These are phyloP conservation scores for Chloris gayana DNA, from an alignment of 176 grass and related monocot genomes.

Conservation along the genomic window DNA sequence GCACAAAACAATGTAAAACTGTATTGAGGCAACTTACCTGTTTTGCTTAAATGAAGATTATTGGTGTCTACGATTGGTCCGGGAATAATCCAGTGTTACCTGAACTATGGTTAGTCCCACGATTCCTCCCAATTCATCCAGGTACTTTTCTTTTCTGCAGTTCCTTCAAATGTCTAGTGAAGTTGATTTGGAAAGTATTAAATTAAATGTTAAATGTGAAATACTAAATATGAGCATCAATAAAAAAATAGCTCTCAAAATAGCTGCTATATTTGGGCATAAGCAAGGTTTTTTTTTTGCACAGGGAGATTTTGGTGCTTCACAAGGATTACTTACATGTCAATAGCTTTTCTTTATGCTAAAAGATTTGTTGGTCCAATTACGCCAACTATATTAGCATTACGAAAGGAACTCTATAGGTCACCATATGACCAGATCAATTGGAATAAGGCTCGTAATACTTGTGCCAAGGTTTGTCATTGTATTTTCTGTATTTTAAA, in stretches of 20 bases:
- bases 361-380: slow-evolving; percentile 71
- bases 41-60: slow-evolving; percentile 28
- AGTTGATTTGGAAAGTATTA: no score
- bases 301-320: slow-evolving; percentile 65
- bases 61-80: slow-evolving; percentile 56
- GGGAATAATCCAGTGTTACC: slow-evolving; percentile 56
- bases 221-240: no score
- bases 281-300: background rate
- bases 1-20: no score
- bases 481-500: background rate
- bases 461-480: slow-evolving; percentile 63
- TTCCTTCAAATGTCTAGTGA: no score
- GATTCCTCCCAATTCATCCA: slow-evolving; percentile 61
- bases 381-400: slow-evolving; percentile 50
- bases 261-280: background rate
- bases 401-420: slow-evolving; percentile 58
- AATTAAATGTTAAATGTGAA: no score
- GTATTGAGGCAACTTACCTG: no score
- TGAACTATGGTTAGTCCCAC: slow-evolving; percentile 55
- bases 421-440: slow-evolving; percentile 54
- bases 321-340: slow-evolving; percentile 56
- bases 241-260: no score
- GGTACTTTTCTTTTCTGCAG: slow-evolving; percentile 20
- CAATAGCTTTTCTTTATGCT: slow-evolving; percentile 77
- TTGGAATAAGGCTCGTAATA: slow-evolving; percentile 63